Conservation (phyloP, 768 basidiomycete genomes). For the Sutorius australiensis region DNA sequence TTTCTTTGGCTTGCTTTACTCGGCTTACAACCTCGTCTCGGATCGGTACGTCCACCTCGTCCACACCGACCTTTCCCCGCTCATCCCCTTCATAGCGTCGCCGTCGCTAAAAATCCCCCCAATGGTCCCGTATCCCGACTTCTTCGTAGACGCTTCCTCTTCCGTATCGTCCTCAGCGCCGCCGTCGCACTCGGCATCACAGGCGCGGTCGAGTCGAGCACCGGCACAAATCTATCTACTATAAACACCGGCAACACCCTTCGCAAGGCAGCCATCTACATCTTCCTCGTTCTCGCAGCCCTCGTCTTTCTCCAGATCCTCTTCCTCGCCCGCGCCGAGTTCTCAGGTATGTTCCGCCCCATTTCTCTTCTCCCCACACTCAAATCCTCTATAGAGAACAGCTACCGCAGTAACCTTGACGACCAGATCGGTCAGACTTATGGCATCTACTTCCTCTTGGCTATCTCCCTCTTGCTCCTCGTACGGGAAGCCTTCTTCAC, state of each 20-base stretch:
- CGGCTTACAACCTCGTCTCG: conserved; percentile 27
- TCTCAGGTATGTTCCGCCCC: conserved; percentile 3
- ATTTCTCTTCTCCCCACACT: not conserved
- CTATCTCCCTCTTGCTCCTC: conserved; percentile 25
- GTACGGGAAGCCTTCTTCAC: conserved; percentile 30
- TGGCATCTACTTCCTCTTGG: conserved; percentile 22
- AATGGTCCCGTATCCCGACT: conserved; percentile 13
- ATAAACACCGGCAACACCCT: conserved; percentile 21
- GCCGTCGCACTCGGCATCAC: conserved; percentile 30
- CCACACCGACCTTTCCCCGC: not conserved
- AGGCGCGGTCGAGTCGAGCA: conserved; percentile 17
- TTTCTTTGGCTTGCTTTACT: conserved; percentile 32
- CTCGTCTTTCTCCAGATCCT: conserved; percentile 19
- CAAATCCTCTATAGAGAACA: conserved; percentile 3
- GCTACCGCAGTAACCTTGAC: not conserved
- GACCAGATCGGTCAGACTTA: conserved; percentile 14
- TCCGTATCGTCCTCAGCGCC: conserved; percentile 24
- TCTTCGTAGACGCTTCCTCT: conserved; percentile 16
- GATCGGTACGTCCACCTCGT: conserved; percentile 24
- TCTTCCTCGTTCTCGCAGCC: conserved; percentile 27
- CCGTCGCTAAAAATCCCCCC: conserved; percentile 15
- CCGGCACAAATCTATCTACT: not conserved
- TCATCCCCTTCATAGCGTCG: conserved; percentile 7
- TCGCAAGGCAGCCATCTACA: conserved; percentile 26
- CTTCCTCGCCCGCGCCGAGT: conserved; percentile 19